A percentile compares a stretch with the other conserved stretches of the same genome.
Evolutionary conservation across 1,284 basidiomycete genomes (phyloP).

Genomic region (Paramarasmius palmivorus): DNA sequence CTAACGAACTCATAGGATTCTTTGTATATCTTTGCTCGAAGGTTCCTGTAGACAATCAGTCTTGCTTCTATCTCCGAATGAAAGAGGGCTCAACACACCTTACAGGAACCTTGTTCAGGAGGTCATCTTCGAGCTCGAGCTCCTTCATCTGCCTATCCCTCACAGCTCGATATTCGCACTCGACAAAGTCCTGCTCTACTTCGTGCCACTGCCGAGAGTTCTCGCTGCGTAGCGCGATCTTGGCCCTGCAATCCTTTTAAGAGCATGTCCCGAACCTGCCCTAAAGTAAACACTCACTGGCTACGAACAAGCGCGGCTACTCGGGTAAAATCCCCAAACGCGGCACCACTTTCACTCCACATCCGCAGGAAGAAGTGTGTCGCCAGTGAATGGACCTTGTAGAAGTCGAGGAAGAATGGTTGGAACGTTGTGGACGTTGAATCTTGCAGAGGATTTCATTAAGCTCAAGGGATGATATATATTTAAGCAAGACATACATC

Average conservation of each 20-base stretch:
- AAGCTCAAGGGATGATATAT: conserved; percentile 5
- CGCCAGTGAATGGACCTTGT: conserved; percentile 80
- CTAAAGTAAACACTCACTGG: conserved; percentile 61
- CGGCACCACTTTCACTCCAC: conserved; percentile 93
- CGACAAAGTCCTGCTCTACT: conserved; percentile 83
- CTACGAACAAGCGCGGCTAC: conserved; percentile 83
- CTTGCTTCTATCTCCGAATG: conserved; percentile 9
- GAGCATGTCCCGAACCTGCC: not conserved
- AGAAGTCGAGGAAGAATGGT: conserved; percentile 89
- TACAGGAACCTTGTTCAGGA: conserved; percentile 82
- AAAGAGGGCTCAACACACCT: conserved; percentile 50
- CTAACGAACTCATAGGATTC: conserved; percentile 93
- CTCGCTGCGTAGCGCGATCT: conserved; percentile 78
- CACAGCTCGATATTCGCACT: conserved; percentile 85
- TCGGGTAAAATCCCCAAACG: conserved; percentile 77
- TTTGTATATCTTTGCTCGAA: conserved; percentile 85
- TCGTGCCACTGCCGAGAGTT: conserved; percentile 81
- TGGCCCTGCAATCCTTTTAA: conserved; percentile 50
- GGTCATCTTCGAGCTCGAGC: conserved; percentile 88
- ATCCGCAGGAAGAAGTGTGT: conserved; percentile 91
- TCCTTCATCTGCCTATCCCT: conserved; percentile 94
- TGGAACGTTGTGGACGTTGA: conserved; percentile 84
- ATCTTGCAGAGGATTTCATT: conserved; percentile 40
- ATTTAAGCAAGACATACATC: conserved; percentile 49
- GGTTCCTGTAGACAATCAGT: conserved; percentile 56